Percentiles rank a stretch among this genome's conserved stretches.
phyloP scores from a whole-genome alignment of 176 grass and related monocot genomes.

The Neostapfia colusana region DNA sequence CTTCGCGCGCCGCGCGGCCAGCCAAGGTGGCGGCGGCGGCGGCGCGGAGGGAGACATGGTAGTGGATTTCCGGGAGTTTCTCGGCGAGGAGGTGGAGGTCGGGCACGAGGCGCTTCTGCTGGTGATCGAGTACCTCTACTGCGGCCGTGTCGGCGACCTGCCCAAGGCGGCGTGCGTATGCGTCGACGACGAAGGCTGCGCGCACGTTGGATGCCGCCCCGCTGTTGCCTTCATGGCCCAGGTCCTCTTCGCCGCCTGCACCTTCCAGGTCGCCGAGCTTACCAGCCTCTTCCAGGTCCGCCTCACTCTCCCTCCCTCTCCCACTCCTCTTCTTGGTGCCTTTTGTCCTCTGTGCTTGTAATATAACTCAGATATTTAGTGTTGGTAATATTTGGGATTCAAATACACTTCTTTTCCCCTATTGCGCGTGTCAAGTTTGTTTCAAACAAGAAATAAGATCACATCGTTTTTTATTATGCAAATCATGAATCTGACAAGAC shows the following conservation, averaged over 20 bases:
- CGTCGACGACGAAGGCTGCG: slow-evolving; percentile 74
- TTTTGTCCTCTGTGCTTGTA: slow-evolving; percentile 2
- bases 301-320: not conserved
- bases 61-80: slow-evolving; percentile 52
- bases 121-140: slow-evolving; percentile 92
- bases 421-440: not conserved
- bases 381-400: not conserved
- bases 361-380: not conserved
- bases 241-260: slow-evolving; percentile 82
- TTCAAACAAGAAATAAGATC: not conserved
- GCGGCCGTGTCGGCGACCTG: slow-evolving; percentile 60
- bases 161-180: slow-evolving; percentile 74
- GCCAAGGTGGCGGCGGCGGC: not conserved
- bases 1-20: slow-evolving; percentile 47
- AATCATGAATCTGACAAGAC: not conserved
- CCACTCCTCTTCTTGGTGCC: slow-evolving; percentile 7
- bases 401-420: not conserved
- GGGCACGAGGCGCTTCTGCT: slow-evolving; percentile 65
- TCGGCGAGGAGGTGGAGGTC: slow-evolving; percentile 56
- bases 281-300: slow-evolving; percentile 91
- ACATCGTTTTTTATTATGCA: not conserved
- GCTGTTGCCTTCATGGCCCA: slow-evolving; percentile 73
- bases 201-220: slow-evolving; percentile 70
- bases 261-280: slow-evolving; percentile 84
- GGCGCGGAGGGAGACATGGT: not conserved